Evolutionary conservation across 345 rosid species (phyloP), one percentile per base, ranked within the genome.

Genomic region (Mallotus nudiflorus): DNA sequence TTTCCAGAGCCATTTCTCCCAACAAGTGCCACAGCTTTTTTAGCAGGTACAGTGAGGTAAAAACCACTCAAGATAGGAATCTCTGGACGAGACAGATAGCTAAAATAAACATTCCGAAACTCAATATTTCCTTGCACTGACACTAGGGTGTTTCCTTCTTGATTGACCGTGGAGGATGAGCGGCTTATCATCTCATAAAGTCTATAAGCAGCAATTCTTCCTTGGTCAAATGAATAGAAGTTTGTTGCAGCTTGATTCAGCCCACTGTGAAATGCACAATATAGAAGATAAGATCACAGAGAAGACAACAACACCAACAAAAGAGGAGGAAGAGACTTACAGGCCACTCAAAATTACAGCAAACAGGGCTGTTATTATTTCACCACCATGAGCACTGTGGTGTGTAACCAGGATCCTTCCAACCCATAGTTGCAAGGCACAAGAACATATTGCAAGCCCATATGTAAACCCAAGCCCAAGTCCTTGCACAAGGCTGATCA

Each of bases 1-100:
- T 96, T 96, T 58, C 99, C 99, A 67, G 99, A 96, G 53, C 99
- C 99, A 75, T 92, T 96, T 87, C 99, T 86, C 68, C 99, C 99
- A 78, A 96, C 99, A 84, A 96, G 99, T 52, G 98, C 98, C 61
- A 96, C 94, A 4, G 98, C 85, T 73, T 92, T 96, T 80, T 91
- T 92, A 69, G 99, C 92, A 65, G 99, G 98, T 42, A 96, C 92
- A 24, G 97, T 96, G 54, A 96, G 99, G 82, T 90, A 92, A 87
- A 96, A 92, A 68, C 98, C 99, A 75, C 97, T 91, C 87, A 96
- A 70, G 80, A 96, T 92, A 46, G 98, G 99, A 61, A 92, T 96
- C 80, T 96, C 99, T 68, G 99, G 99, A 61, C 98, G 90, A 71
- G 99, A 96, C 50, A 92, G 88, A 78, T 96, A 96, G 85, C 99